Base-by-base conservation (phyloP, 2,329 filamentous ascomycete genomes). In the Chaetomiaceae sp. region DNA sequence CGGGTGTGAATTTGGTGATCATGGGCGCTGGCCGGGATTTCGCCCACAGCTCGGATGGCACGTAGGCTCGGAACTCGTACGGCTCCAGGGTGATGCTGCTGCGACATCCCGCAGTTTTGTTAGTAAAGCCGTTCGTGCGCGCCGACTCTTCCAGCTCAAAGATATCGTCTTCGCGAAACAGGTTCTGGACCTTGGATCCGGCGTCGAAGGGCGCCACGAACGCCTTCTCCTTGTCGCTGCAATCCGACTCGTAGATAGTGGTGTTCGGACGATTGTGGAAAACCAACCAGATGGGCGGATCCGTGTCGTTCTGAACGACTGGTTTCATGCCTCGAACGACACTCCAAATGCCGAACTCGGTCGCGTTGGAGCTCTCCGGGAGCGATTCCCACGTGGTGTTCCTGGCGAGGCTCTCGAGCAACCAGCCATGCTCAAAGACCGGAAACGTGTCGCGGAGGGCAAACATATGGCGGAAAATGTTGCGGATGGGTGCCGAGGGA, bases 91-190 rank as follows among this genome's bases (percentile, higher is more conserved):
- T 74, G 38, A 85, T 62, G 20, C 63, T 71, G 25, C 69, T 65
- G 3, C 83, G 58, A 58, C 82, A 85, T 2, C 82, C 83, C 53
- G 79, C 81, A 42, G 61, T 67, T 3, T 72, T 64, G 0, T 62
- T 67, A 1, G 73, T 74, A 2, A 79, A 68, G 12, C 70, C 71
- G 34, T 81, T 69, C 25, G 66, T 67, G 4, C 69, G 63, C 1
- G 69, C 63, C 1, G 78, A 76, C 1, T 64, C 61, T 43, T 70
- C 69, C n/a, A 85, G 66, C 0, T 66, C 73, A 50, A 76, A 68
- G 54, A 79, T 73, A 20, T 82, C 79, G 57, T 79, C 81, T 0
- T 81, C 81, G 59, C 77, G 79, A 62, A 86, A 82, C 12, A 86
- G 61, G 58, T 83, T 84, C 60, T 77, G 79, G 54, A 86, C 81